These are phyloP conservation scores for Rubus parviflorus DNA, from an alignment of 306 rosid species.

Conservation along the genomic window DNA sequence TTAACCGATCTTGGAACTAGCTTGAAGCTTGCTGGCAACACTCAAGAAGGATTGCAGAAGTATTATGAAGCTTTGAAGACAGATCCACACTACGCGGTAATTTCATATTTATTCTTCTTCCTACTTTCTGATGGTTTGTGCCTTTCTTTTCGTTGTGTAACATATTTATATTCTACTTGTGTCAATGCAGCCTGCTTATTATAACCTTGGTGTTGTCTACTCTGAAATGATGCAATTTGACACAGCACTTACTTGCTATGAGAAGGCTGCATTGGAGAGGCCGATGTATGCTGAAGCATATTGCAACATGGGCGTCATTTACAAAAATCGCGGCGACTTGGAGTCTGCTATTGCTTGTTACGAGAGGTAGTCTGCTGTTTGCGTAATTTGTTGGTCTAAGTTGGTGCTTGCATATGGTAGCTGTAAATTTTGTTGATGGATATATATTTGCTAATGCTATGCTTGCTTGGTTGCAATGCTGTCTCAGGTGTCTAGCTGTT, in stretches of 20 bases:
- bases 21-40: conserved; percentile 93
- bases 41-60: conserved; percentile 96
- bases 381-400: neutral
- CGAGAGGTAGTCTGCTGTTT: conserved; percentile 66
- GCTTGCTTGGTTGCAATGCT: conserved; percentile 29
- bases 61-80: conserved; percentile 92
- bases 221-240: conserved; percentile 99
- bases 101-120: conserved; percentile 23
- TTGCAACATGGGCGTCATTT: conserved; percentile 98
- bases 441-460: conserved; percentile 12
- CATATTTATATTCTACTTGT: conserved; percentile 16
- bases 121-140: conserved; percentile 15
- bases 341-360: conserved; percentile 97
- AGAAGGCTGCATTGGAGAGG: conserved; percentile 95
- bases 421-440: neutral
- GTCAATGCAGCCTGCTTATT: conserved; percentile 86
- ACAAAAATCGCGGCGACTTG: conserved; percentile 91
- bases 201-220: conserved; percentile 97
- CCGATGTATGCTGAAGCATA: conserved; percentile 99
- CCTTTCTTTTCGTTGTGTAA: conserved; percentile 11
- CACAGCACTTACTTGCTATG: conserved; percentile 86
- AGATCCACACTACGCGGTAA: conserved; percentile 95
- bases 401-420: conserved; percentile 19
- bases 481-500: conserved; percentile 88
- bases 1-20: conserved; percentile 98